Conservation (phyloP, 2,329 filamentous ascomycete genomes). For the Arthrobotrys conoides region DNA sequence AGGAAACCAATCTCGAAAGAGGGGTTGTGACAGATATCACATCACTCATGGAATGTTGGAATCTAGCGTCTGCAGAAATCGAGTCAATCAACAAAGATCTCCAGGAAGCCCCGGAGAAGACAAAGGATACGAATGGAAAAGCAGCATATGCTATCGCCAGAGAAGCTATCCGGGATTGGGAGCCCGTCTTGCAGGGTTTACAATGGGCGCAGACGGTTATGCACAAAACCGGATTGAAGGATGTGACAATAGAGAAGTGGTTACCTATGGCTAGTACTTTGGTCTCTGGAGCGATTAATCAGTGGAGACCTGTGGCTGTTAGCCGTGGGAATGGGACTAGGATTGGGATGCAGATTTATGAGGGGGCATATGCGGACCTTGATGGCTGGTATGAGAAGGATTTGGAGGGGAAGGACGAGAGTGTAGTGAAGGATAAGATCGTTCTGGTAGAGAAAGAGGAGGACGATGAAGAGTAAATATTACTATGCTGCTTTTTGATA, state of each 20-base stretch:
- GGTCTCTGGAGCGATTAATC: conserved; percentile 21
- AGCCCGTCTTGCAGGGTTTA: conserved; percentile 43
- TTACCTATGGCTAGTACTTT: conserved; percentile 32
- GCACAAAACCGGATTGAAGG: conserved; percentile 28
- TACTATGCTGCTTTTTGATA: neutral
- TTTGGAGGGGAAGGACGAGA: conserved; percentile 39
- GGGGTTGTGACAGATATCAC: conserved; percentile 25
- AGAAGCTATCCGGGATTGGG: conserved; percentile 47
- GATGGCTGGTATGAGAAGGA: conserved; percentile 44
- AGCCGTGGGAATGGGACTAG: conserved; percentile 12
- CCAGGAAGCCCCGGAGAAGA: neutral
- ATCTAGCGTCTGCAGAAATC: conserved; percentile 25
- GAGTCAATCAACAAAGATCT: conserved; percentile 8
- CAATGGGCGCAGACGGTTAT: conserved; percentile 52
- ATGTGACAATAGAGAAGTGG: conserved; percentile 35
- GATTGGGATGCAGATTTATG: conserved; percentile 52
- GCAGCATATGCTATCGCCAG: conserved; percentile 43
- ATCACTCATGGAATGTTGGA: conserved; percentile 42
- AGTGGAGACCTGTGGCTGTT: conserved; percentile 38
- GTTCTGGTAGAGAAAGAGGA: conserved; percentile 16
- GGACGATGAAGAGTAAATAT: neutral
- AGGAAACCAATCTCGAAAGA: conserved; percentile 13
- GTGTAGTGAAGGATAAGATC: conserved; percentile 46
- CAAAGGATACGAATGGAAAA: neutral
- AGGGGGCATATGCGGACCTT: conserved; percentile 47